Evolutionary conservation across 176 grass and related monocot species (phyloP).

Genomic region (Echinochloa phyllopogon): DNA sequence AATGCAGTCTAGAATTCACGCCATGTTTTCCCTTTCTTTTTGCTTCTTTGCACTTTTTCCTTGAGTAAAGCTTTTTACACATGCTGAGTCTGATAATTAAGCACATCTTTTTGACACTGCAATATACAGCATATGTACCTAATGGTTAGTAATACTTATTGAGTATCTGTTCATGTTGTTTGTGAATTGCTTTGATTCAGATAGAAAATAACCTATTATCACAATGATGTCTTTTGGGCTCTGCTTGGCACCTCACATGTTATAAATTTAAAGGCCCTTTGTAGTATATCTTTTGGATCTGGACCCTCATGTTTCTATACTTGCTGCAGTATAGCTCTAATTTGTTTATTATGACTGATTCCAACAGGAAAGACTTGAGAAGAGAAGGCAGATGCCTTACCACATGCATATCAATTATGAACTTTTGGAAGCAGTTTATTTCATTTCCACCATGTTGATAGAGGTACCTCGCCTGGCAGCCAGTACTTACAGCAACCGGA

Average conservation of each 20-base stretch:
- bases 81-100: not conserved
- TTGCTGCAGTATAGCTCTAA: not conserved
- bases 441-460: slow-evolving; percentile 86
- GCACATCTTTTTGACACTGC: not conserved
- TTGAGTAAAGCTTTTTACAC: not conserved
- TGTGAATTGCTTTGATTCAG: slow-evolving; percentile 4
- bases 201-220: not conserved
- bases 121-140: not conserved
- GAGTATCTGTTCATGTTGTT: not conserved
- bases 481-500: slow-evolving; percentile 62
- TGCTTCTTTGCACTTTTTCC: not conserved
- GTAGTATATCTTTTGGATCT: not conserved
- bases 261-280: not conserved
- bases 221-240: not conserved
- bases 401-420: slow-evolving; percentile 96
- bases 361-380: slow-evolving; percentile 78
- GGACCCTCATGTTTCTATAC: not conserved
- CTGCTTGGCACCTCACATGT: not conserved
- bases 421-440: slow-evolving; percentile 75
- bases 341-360: not conserved
- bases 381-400: slow-evolving; percentile 83
- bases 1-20: not conserved
- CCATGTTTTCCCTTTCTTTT: not conserved
- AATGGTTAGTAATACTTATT: not conserved
- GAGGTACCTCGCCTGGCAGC: slow-evolving; percentile 80